Conservation (phyloP, 352 stramenopile genomes). For the Globisporangium echinulatum region DNA sequence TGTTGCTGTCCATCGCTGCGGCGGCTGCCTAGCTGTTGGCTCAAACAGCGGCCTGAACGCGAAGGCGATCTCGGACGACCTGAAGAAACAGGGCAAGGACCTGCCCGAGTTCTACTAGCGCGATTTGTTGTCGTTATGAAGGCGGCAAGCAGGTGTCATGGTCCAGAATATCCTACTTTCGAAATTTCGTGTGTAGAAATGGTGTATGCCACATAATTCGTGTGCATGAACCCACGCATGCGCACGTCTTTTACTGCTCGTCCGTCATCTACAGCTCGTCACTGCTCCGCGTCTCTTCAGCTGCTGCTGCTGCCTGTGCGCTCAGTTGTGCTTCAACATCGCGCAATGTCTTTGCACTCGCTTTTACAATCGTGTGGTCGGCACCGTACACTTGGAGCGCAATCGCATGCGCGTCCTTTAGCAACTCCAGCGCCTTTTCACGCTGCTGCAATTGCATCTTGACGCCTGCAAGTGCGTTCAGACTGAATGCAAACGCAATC, state of each 20-base stretch:
- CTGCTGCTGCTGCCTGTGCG: too few relatives aligned
- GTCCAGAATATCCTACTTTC: too few relatives aligned
- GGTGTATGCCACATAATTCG: too few relatives aligned
- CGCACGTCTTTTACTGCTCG: too few relatives aligned
- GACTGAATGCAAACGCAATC: conserved; percentile 67
- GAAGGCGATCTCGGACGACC: conserved; percentile 9
- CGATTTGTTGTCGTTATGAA: too few relatives aligned
- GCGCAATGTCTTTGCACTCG: conserved; percentile 54
- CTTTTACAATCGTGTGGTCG: conserved; percentile 49
- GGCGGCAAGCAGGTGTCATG: too few relatives aligned
- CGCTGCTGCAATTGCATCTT: conserved; percentile 62
- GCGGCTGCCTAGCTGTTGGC: conserved; percentile 8
- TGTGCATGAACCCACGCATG: too few relatives aligned
- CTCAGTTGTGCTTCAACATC: conserved; percentile 23
- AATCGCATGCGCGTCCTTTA: conserved; percentile 64
- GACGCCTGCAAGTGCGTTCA: conserved; percentile 76
- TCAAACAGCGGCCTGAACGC: conserved; percentile 15
- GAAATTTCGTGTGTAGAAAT: too few relatives aligned
- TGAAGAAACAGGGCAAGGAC: conserved; percentile 12
- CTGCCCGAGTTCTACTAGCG: conserved; percentile 10
- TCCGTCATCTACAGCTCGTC: too few relatives aligned
- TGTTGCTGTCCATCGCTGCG: conserved; percentile 11
- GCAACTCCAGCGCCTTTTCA: conserved; percentile 44
- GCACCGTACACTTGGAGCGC: conserved; percentile 59
- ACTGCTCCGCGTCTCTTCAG: too few relatives aligned